Base-by-base conservation (phyloP, 164 flowering plant genomes). In the Cinnamomum micranthum region DNA sequence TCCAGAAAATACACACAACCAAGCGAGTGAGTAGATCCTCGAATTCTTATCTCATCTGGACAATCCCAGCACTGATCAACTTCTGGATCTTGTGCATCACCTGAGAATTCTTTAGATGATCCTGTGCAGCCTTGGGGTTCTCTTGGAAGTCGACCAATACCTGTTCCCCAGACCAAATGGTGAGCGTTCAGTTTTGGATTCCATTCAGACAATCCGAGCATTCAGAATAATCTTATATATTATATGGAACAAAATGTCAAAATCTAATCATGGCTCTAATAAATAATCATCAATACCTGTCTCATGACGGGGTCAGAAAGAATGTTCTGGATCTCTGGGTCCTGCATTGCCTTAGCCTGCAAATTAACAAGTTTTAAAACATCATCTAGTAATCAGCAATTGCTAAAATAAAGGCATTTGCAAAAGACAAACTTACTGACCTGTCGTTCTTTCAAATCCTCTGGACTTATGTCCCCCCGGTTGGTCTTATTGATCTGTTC, bases 11-110 rank as follows among this genome's bases (percentile, higher is more conserved):
- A 41, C 47, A 41, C 11, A 9, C 1, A 41, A 41, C 47, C 47
- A 41, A 31, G 35, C 4, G 35, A 7, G 35, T 31, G 35, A 7
- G 47, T 41, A 41, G 47, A 41, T 41, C 47, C 47, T 1, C 11
- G 2, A 41, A 41, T 41, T 41, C 20, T 72, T 51, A 94, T 82
- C 79, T 86, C 27, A 96, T 71, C 78, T 96, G 99, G 50, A 96
- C 97, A 35, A 96, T 96, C 63, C 99, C 99, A 3, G 98, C 97
- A 78, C 85, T 87, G 72, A 94, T 84, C 75, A 96, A 84, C 84
- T 96, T 96, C 81, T 94, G 98, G 67, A 95, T 91, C 87, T 93
- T 95, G 83, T 73, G 79, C 99, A 93, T 95, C 83, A 95, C 99
- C 82, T 83, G 81, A 19, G 98, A 97, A 80, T 88, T 93, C 91